Evolutionary conservation across 2,329 filamentous ascomycete species (phyloP).

Genomic region (Didymella keratinophila): DNA sequence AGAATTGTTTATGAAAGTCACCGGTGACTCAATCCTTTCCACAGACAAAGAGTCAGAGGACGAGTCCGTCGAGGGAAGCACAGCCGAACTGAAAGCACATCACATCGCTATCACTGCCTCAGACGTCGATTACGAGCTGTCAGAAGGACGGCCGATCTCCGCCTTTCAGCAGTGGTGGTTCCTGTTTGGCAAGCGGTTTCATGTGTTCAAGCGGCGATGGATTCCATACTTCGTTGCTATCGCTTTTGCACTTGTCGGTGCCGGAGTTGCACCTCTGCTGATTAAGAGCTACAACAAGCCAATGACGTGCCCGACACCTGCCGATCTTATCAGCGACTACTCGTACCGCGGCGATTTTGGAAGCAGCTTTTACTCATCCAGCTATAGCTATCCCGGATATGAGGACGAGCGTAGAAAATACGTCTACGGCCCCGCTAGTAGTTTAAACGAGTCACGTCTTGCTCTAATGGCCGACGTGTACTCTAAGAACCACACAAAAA

Average conservation of each 20-base stretch:
- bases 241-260: slow-evolving; percentile 77
- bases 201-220: slow-evolving; percentile 77
- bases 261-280: slow-evolving; percentile 77
- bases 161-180: slow-evolving; percentile 74
- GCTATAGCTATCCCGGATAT: background rate
- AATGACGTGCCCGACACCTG: slow-evolving; percentile 47
- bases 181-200: slow-evolving; percentile 77
- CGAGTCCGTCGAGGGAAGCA: slow-evolving; percentile 39
- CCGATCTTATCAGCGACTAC: slow-evolving; percentile 29
- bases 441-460: slow-evolving; percentile 24
- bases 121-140: slow-evolving; percentile 52
- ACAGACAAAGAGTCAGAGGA: slow-evolving; percentile 39
- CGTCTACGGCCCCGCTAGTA: slow-evolving; percentile 29
- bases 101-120: slow-evolving; percentile 5
- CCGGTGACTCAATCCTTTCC: slow-evolving; percentile 65
- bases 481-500: slow-evolving; percentile 40
- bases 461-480: slow-evolving; percentile 26
- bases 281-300: slow-evolving; percentile 64
- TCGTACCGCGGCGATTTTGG: slow-evolving; percentile 25
- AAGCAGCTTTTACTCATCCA: background rate
- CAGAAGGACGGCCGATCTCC: slow-evolving; percentile 72
- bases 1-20: slow-evolving; percentile 85
- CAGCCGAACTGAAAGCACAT: slow-evolving; percentile 16
- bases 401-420: slow-evolving; percentile 6
- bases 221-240: slow-evolving; percentile 77